Base-by-base conservation (phyloP, 306 rosid species). In the Cicer arietinum region DNA sequence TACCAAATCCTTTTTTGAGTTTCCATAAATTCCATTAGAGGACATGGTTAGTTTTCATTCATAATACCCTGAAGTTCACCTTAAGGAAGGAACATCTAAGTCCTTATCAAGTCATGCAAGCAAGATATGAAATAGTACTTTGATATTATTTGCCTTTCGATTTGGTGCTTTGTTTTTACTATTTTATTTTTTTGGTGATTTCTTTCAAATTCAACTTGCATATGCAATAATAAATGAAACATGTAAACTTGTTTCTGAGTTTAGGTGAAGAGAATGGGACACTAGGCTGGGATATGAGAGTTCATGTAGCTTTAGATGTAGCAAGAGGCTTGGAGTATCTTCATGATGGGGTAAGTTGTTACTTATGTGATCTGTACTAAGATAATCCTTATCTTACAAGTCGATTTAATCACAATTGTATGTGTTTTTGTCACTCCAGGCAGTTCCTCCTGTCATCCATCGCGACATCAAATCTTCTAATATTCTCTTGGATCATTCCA, bases 271-370 rank as follows among this genome's bases (percentile, higher is more conserved):
- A 85, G 59, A 77, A 83, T 67, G 92, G 85, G 78, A 75, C 85
- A 8, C 60, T 95, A 84, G 84, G 85, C 80, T 95, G 99, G 99
- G 94, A 90, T 77, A 68, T 92, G 89, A 88, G 99, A 75, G 94
- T 90, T 81, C 89, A 86, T 61, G 84, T 89, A 77, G 98, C 92
- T 75, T 85, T 95, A 77, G 99, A 95, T 67, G 90, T 92, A 69
- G 94, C 99, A 12, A 86, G 99, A 81, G 99, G 99, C 48, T 67
- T 95, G 90, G 99, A 95, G 81, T 95, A 95, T 88, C 99, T 95
- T 75, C 99, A 95, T 79, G 98, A 92, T 69, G 99, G 99, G 90
- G 99, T 95, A 89, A 80, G 85, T 85, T 71, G 42, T 46, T 30
- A 3, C 35, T 30, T 51, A 48, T 73, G 39, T 41, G 63, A 65